phyloP scores from a whole-genome alignment of 1,284 basidiomycete species.

The Veloboletus limbatus region DNA sequence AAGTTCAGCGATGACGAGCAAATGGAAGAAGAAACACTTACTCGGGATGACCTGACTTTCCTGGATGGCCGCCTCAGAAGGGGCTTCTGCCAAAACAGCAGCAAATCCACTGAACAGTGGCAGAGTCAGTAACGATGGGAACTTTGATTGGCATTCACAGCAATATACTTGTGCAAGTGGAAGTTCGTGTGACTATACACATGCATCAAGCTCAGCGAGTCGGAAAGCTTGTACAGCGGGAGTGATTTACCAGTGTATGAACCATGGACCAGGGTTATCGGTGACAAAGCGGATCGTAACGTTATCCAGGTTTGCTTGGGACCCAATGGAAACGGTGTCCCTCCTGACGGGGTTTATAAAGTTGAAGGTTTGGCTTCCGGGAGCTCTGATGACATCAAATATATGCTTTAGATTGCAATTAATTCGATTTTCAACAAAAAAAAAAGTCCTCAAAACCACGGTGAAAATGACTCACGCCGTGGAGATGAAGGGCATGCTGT shows the following conservation, averaged over 20 bases:
- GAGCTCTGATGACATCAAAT: conserved; percentile 32
- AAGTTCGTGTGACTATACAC: conserved; percentile 28
- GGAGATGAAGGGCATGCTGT: conserved; percentile 32
- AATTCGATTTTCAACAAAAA: neutral
- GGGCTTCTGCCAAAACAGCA: conserved; percentile 22
- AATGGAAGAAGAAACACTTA: neutral
- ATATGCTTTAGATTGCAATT: conserved; percentile 27
- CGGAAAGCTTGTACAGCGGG: neutral
- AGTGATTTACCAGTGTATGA: conserved; percentile 23
- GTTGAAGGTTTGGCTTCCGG: conserved; percentile 23
- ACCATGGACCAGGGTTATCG: conserved; percentile 32
- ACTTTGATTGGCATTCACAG: neutral
- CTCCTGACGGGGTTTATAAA: conserved; percentile 27
- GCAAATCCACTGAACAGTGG: conserved; percentile 19
- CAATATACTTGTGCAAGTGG: conserved; percentile 25
- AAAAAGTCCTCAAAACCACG: neutral
- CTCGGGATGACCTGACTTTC: conserved; percentile 17
- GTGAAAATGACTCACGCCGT: conserved; percentile 20
- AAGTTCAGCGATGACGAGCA: neutral
- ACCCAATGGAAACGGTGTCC: conserved; percentile 26
- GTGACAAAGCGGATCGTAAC: conserved; percentile 36
- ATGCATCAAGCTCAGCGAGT: neutral
- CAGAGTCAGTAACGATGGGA: neutral
- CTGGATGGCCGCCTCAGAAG: conserved; percentile 11
- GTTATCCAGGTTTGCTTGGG: conserved; percentile 19